Evolutionary conservation across 495 filamentous ascomycete species (phyloP).

Genomic region (Oidiodendron maius): DNA sequence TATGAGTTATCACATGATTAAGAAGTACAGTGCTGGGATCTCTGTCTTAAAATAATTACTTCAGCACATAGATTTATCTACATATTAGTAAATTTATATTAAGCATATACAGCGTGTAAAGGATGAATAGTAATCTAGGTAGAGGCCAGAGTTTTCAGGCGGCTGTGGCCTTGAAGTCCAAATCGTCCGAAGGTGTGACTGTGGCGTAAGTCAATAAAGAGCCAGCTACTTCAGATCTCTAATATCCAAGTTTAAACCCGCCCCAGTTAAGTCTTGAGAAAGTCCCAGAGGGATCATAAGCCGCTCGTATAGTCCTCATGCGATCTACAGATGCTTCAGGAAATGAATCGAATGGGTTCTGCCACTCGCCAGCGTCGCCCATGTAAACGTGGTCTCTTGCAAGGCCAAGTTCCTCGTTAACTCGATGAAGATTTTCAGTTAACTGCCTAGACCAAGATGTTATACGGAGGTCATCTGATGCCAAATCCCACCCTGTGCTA

Average conservation of each 20-base stretch:
- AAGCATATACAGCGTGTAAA: no score
- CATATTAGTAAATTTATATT: no score
- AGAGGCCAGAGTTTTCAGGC: no score
- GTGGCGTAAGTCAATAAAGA: no score
- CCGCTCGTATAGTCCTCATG: neutral
- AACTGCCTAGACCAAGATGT: conserved; percentile 3
- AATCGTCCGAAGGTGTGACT: no score
- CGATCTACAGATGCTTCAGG: neutral
- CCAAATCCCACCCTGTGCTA: conserved; percentile 7
- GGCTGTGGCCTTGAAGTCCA: no score
- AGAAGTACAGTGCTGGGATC: no score
- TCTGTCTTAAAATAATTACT: no score
- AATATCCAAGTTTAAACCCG: conserved; percentile 12
- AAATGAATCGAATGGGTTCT: conserved; percentile 8
- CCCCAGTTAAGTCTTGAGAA: conserved; percentile 11
- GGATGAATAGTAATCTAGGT: no score
- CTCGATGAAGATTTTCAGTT: conserved; percentile 1
- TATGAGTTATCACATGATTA: no score
- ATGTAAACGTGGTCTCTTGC: conserved; percentile 9
- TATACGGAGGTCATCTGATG: conserved; percentile 4
- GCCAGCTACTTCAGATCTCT: no score
- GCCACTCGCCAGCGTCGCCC: conserved; percentile 10
- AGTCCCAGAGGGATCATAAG: conserved; percentile 12
- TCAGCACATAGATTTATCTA: no score
- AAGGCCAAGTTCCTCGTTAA: neutral